Conservation (phyloP, 345 rosid species). For the Tarenaya hassleriana region DNA sequence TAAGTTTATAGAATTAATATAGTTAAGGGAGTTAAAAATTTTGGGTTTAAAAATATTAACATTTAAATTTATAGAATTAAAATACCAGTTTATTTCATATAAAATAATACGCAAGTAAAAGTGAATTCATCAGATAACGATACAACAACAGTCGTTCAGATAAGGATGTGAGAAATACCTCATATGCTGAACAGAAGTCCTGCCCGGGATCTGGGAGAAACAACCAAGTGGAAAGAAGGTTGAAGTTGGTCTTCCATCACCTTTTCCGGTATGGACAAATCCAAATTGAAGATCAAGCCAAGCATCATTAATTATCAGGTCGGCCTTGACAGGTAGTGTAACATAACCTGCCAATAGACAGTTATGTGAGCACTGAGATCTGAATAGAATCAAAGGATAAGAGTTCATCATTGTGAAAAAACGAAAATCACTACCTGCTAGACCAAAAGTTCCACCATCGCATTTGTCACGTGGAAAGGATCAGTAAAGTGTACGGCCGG, state of each 20-base stretch:
- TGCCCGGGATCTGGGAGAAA: constrained; percentile 73
- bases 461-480: constrained; percentile 90
- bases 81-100: too few species aligned
- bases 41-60: too few species aligned
- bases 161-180: constrained; percentile 51
- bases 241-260: constrained; percentile 73
- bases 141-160: constrained; percentile 7
- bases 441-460: constrained; percentile 69
- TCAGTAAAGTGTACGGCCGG: constrained; percentile 92
- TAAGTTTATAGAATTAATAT: too few species aligned
- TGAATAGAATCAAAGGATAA: constrained; percentile 5
- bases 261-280: constrained; percentile 57
- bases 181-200: constrained; percentile 72
- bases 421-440: constrained; percentile 57
- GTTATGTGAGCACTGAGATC: too few species aligned
- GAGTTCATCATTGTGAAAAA: not conserved
- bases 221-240: constrained; percentile 72
- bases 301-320: constrained; percentile 70
- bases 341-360: constrained; percentile 51
- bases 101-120: not conserved
- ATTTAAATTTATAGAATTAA: too few species aligned
- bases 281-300: constrained; percentile 97
- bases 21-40: too few species aligned
- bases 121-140: not conserved
- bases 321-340: constrained; percentile 89